Evolutionary conservation across 257 asterid species (phyloP), one percentile per base, ranked within the genome.

Genomic region (Scutellaria minor): DNA sequence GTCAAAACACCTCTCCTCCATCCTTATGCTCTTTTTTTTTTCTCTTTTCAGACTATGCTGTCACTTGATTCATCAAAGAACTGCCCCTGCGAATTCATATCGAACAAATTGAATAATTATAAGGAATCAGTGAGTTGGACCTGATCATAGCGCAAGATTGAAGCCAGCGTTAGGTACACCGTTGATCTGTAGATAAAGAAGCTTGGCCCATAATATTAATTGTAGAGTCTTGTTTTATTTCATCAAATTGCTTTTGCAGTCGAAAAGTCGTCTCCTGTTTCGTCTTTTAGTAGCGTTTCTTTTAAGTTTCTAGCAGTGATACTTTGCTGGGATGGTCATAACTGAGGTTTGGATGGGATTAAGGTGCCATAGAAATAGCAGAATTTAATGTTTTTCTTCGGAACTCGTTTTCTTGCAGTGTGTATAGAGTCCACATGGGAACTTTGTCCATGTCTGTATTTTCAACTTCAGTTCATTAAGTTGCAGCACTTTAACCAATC

Each of bases 141-240:
- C 48, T 50, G 63, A 78, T 64, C 66, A 70, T 70, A 68, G 52
- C 59, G 78, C 62, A 74, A 59, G 75, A 76, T 61, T 65, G 39
- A 78, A 83, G 72, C 73, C 79, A 47, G 67, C 71, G 80, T 85
- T 74, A 45, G 66, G 39, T 59, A 75, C 78, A 60, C 20, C 27
- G 55, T 68, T 75, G 65, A 60, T 77, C 75, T 85, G 91, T 90
- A 86, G 52, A 85, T 85, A 87, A 57, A 59, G 44, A 64, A 69
- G 77, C 73, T 63, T 71, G 71, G 71, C 75, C 81, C 76, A 68
- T 81, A 45, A 64, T 58, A 72, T 72, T 73, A 80, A 67, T 47
- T 74, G 81, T 76, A 79, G 86, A 83, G 81, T 75, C 80, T 50
- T 68, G 76, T 73, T 80, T 79, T 74, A 24, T 74, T 77, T 59